A percentile compares a stretch with the other conserved stretches of the same genome.
Evolutionary conservation across 2,329 filamentous ascomycete species (phyloP).

Genomic region (Aureobasidium sp.): DNA sequence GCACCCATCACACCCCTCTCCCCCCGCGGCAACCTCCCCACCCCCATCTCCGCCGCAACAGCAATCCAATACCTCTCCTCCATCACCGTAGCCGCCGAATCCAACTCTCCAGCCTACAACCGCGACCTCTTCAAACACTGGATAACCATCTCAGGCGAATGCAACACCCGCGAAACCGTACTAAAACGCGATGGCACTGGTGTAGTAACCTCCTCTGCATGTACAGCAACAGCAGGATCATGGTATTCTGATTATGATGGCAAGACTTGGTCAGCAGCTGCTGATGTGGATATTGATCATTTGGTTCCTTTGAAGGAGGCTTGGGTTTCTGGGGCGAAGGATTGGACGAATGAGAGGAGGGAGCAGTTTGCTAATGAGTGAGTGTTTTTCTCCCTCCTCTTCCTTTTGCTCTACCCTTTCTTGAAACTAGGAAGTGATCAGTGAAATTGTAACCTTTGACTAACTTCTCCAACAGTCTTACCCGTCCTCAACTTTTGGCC

Average conservation of each 20-base stretch:
- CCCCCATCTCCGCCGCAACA: constrained; percentile 22
- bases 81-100: constrained; percentile 21
- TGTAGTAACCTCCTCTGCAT: constrained; percentile 52
- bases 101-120: constrained; percentile 42
- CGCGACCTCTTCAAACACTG: constrained; percentile 65
- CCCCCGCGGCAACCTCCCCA: constrained; percentile 24
- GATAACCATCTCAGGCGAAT: constrained; percentile 56
- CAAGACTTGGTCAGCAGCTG: constrained; percentile 56
- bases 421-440: too few species aligned
- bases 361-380: constrained; percentile 50
- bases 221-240: constrained; percentile 54
- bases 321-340: constrained; percentile 56
- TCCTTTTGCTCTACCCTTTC: too few species aligned
- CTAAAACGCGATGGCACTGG: constrained; percentile 63
- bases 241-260: constrained; percentile 72
- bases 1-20: constrained; percentile 18
- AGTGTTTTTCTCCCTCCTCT: too few species aligned
- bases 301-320: constrained; percentile 74
- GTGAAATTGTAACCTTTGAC: too few species aligned
- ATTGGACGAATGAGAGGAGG: constrained; percentile 62
- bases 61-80: constrained; percentile 20
- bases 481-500: too few species aligned
- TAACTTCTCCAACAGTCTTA: too few species aligned
- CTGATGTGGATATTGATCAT: constrained; percentile 77
- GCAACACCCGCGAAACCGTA: constrained; percentile 66